phyloP scores from a whole-genome alignment of 768 basidiomycete genomes.

The Rhodotorula kratochvilovae region DNA sequence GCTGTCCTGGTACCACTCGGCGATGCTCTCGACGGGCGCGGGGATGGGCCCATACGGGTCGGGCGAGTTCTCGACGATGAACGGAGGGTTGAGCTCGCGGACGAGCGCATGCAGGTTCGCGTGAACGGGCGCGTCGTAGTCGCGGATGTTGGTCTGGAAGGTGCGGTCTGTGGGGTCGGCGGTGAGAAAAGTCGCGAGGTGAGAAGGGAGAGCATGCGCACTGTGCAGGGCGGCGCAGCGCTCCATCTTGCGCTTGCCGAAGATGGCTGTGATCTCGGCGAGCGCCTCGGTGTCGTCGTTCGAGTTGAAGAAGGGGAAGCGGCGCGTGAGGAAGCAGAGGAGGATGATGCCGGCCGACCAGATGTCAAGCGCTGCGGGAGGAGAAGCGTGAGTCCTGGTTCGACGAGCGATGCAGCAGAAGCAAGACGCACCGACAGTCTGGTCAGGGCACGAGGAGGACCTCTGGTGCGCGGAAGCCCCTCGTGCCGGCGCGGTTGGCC shows the following conservation, averaged over 20 bases:
- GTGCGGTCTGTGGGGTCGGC: constrained; percentile 58
- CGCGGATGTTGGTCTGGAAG: constrained; percentile 83
- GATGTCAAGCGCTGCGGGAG: constrained; percentile 77
- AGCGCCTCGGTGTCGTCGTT: constrained; percentile 91
- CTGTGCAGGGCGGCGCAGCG: constrained; percentile 81
- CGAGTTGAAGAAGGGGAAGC: constrained; percentile 91
- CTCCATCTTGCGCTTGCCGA: constrained; percentile 79
- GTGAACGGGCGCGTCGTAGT: constrained; percentile 60
- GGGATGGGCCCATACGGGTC: constrained; percentile 47
- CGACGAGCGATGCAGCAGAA: not conserved
- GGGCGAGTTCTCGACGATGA: constrained; percentile 54
- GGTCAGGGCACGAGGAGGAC: constrained; percentile 84
- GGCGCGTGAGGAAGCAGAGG: constrained; percentile 81
- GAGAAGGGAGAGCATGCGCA: constrained; percentile 45
- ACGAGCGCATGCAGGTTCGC: constrained; percentile 71
- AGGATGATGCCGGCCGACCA: constrained; percentile 93
- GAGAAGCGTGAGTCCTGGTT: not conserved
- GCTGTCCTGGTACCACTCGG: constrained; percentile 49
- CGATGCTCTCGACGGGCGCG: constrained; percentile 20
- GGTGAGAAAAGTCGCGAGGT: not conserved
- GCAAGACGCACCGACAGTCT: constrained; percentile 69
- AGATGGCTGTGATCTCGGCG: constrained; percentile 84
- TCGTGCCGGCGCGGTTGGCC: constrained; percentile 91
- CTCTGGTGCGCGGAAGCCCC: constrained; percentile 95
- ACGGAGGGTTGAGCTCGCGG: constrained; percentile 65